Evolutionary conservation across 2,329 filamentous ascomycete species (phyloP), one percentile per base, ranked within the genome.

Genomic region (Acarospora socialis): DNA sequence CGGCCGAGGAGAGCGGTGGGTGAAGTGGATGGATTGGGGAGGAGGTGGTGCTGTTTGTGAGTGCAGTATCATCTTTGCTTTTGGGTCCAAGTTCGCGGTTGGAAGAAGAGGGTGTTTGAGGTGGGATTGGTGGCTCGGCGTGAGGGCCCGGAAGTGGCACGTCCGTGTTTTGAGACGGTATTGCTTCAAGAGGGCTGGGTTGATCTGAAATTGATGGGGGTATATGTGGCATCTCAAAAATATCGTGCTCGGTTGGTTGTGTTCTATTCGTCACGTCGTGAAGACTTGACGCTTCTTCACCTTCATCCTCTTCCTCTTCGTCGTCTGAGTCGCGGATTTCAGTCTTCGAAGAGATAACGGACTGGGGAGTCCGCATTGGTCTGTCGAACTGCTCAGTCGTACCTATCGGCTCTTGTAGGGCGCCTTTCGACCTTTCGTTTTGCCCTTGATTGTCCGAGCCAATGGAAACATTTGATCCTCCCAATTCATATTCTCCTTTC

Each of bases 321-420:
- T 34, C 21, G 7, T 18, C 21, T 7, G 36, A 38, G 24, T 38
- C 32, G 5, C 29, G 8, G 13, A 35, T 21, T 7, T 38, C 32
- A 24, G 28, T 3, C 17, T 30, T 17, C 17, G 23, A 10, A 10
- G 8, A 25, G 23, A 25, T n/a, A 25, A 7, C n/a, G n/a, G n/a
- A n/a, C n/a, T n/a, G n/a, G n/a, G n/a, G n/a, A n/a, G n/a, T n/a
- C 23, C 7, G 7, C 23, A 25, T 25, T 15, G 23, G 23, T 25
- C 23, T 25, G 12, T 8, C 23, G 12, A 10, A 13, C 8, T 4
- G 8, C 6, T 9, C 6, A 3, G 7, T 25, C 23, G 23, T 7
- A 6, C 12, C 5, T 15, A 6, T 25, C 23, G 12, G 6, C 7
- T 15, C 16, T 10, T 10, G 3, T 4, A 10, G 23, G 12, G 3